These are phyloP conservation scores for Leishmania gerbilli DNA, from an alignment of 208 protist genomes.

Conservation along the genomic window DNA sequence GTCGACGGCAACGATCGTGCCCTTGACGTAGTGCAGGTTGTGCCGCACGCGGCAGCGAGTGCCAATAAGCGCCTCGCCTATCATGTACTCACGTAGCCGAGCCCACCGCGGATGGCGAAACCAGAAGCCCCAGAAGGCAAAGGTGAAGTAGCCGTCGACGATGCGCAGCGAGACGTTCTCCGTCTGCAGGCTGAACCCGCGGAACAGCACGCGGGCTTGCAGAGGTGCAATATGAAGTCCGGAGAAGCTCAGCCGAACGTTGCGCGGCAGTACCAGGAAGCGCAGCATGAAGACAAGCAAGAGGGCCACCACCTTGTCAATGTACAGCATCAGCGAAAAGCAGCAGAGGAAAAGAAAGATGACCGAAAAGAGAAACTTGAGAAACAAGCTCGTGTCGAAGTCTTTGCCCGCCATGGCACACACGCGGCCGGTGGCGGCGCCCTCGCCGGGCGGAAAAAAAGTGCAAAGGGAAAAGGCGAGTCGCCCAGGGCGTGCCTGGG, in stretches of 20 bases:
- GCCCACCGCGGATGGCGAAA: slow-evolving; percentile 58
- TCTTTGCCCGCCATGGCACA: slow-evolving; percentile 3
- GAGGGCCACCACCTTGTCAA: slow-evolving; percentile 45
- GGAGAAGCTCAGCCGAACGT: slow-evolving; percentile 54
- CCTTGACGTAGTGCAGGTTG: slow-evolving; percentile 57
- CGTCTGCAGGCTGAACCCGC: slow-evolving; percentile 72
- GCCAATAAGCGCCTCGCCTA: slow-evolving; percentile 66
- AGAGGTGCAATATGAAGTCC: slow-evolving; percentile 65
- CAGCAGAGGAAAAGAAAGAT: slow-evolving; percentile 70
- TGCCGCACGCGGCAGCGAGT: slow-evolving; percentile 62
- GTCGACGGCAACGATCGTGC: slow-evolving; percentile 73
- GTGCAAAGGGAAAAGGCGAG: neutral
- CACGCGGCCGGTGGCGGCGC: neutral
- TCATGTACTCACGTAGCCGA: slow-evolving; percentile 74
- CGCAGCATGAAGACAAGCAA: slow-evolving; percentile 54
- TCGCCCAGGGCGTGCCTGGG: neutral
- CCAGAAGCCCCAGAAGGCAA: slow-evolving; percentile 78
- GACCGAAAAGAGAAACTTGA: slow-evolving; percentile 72
- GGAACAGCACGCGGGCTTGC: slow-evolving; percentile 72
- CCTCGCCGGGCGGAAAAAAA: too few relatives aligned
- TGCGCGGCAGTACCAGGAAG: slow-evolving; percentile 63
- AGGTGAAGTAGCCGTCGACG: slow-evolving; percentile 84
- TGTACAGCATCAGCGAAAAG: slow-evolving; percentile 71
- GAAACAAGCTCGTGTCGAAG: slow-evolving; percentile 54
- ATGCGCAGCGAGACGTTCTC: slow-evolving; percentile 85